Base-by-base conservation (phyloP, 2,329 filamentous ascomycete genomes). In the Emydomyces testavorans region DNA sequence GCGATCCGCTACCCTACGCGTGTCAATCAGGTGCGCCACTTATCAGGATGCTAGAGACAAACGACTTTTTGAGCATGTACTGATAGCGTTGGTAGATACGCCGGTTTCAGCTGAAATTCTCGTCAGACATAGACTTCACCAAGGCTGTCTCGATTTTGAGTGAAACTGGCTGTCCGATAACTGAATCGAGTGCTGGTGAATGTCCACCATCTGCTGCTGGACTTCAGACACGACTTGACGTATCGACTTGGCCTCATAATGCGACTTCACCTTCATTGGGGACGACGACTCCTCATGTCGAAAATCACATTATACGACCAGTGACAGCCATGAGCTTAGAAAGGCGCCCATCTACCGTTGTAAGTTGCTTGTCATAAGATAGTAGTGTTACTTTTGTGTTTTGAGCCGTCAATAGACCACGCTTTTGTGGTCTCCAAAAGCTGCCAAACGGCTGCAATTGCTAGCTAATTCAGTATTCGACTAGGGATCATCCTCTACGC, bases 51-150 rank as follows among this genome's bases (percentile, higher is more conserved):
- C 2, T n/a, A 16, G 3, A 23, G 5, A 21, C 2, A 26, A 7
- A 29, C 13, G n/a, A 16, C 13, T 23, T 43, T 28, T 11, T 35
- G 36, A 15, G 50, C n/a, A n/a, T n/a, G 24, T 45, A 16, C 49
- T 53, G 41, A 56, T 60, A 41, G 54, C n/a, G 3, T 18, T n/a
- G 10, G 10, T 50, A 72, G 69, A 57, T 66, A 15, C 65, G 66
- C 23, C 65, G 69, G 6, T 70, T 72, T 16, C 69, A 72, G 48
- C 58, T 71, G 50, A 70, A 69, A 46, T 70, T 71, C 45, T 54
- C 56, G 1, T 61, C 57, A 1, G 61, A 65, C 34, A 56, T 57
- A 18, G 67, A 72, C 48, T 72, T 65, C 51, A 66, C 65, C 41
- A 61, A 62, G 16, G 64, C 64, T 1, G 55, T 71, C 35, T 59